Base-by-base conservation (phyloP, 2,329 filamentous ascomycete genomes). In the Trematosphaeria pertusa region DNA sequence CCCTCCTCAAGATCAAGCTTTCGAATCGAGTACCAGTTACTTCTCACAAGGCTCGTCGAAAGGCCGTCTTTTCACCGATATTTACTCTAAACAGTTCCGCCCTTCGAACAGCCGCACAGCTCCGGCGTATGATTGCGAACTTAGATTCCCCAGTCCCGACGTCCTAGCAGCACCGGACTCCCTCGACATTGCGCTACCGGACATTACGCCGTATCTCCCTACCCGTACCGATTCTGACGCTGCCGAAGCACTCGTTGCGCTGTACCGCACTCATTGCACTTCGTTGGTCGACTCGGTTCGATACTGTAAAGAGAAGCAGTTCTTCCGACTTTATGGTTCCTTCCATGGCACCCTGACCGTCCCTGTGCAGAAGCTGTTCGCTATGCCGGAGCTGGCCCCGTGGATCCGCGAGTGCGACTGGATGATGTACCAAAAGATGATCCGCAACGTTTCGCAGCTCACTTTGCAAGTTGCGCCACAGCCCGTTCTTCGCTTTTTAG, bases 381-480 rank as follows among this genome's bases (percentile, higher is more conserved):
- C 86, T 11, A 85, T 96, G 63, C 85, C 88, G 2, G 86, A 86
- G 44, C 78, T 97, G 44, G 90, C 91, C 2, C 82, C 88, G 1
- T 99, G 94, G 94, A 95, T 99, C 51, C 89, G 94, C 67, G 88
- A 96, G 69, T 96, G 91, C 68, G 94, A 99, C 70, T 95, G 94
- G 75, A 81, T 93, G 24, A 89, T 97, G 75, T 99, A 99, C 69
- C 91, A 97, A 70, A 91, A 92, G 58, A 96, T 97, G 88, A 91
- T 97, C 75, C 87, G 87, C 43, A 95, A 97, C 51, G 85, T 97
- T 31, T 88, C 89, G 1, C 86, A 87, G n/a, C 79, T 97, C 31
- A 94, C 91, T 3, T 81, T 97, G 6, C 92, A 97, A 69, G 92
- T 96, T 11, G 87, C 96, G 3, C 94, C 94, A 1, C 89, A 92